Conservation (phyloP, 2,329 filamentous ascomycete genomes). For the Diaporthe citri region DNA sequence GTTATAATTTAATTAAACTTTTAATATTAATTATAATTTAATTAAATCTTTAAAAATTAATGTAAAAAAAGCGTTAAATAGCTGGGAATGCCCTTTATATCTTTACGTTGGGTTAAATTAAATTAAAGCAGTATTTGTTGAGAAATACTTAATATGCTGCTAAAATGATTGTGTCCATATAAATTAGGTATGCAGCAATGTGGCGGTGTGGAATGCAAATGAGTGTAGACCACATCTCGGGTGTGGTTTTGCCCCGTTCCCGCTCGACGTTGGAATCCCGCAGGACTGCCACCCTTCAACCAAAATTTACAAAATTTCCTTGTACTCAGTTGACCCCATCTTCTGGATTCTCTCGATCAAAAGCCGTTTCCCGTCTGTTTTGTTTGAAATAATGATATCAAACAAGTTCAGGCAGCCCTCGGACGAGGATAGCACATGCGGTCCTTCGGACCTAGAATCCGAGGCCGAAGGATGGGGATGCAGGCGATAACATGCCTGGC, state of each 20-base stretch:
- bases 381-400: neutral
- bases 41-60: no score
- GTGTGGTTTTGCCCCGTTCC: neutral
- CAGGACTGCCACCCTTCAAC: neutral
- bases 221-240: neutral
- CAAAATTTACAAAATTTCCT: neutral
- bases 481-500: neutral
- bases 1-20: no score
- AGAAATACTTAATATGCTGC: no score
- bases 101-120: no score
- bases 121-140: no score
- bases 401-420: no score
- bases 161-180: no score
- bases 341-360: neutral
- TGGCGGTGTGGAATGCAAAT: no score
- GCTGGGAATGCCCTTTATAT: no score
- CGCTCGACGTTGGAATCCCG: neutral
- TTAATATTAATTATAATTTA: no score
- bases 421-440: neutral
- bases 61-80: no score
- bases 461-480: neutral
- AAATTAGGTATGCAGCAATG: no score
- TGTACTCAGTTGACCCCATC: rapidly evolving
- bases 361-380: neutral
- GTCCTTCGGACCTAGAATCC: neutral